Evolutionary conservation across 1,284 basidiomycete genomes (phyloP), one percentile per base, ranked within the genome.

Genomic region (Fomitopsis pinicola): DNA sequence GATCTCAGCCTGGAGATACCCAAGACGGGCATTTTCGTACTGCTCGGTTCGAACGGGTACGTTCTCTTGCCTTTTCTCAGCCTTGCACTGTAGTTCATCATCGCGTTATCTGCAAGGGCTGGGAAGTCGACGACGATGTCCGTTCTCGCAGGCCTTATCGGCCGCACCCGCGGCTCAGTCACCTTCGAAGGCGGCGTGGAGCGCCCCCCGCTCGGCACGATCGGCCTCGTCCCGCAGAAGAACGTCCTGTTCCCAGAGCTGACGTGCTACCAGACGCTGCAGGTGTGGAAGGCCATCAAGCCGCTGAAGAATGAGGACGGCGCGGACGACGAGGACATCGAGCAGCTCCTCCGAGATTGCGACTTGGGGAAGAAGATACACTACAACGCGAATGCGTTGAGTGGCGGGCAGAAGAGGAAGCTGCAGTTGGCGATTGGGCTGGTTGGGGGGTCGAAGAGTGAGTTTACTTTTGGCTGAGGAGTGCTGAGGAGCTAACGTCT

Each of bases 191-290:
- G 84, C 38, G 82, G 82, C 0, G 68, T 72, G 26, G 68, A 77
- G 19, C 77, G 73, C 5, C 86, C 86, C 1, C 78, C 84, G 2
- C 82, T 82, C 0, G 88, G 89, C 2, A 82, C 80, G 0, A 73
- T 93, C 17, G 91, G 91, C 7, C 86, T 93, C 59, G 91, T 92
- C 0, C 89, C 89, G 0, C 91, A 94, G 74, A 91, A 90, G 76
- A 92, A 93, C 66, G 90, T 94, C 2, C 78, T 94, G 1, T 92
- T 91, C 73, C 84, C 89, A 1, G 89, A 93, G 63, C 77, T 94
- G 28, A 83, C 86, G 1, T 91, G 89, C 68, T 77, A 84, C 59
- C 86, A 93, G 72, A 92, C 89, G 2, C 76, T 93, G 28, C 77
- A 80, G 2, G 80, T 93, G 15, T 94, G 91, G 91, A 79, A 77